These are phyloP conservation scores for Candida ipomoeae DNA, from an alignment of 805 yeast species.

Conservation along the genomic window DNA sequence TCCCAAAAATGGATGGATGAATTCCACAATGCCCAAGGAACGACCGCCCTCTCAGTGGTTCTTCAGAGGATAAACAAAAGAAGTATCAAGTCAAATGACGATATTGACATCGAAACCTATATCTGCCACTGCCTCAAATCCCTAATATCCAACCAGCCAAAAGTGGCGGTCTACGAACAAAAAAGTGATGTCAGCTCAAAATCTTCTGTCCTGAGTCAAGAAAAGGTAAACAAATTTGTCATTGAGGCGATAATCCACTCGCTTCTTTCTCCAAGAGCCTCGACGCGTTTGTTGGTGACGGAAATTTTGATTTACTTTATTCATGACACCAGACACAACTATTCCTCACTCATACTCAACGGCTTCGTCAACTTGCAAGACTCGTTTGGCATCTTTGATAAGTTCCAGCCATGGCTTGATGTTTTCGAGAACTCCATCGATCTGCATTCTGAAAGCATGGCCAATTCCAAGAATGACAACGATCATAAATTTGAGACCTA, in stretches of 20 bases:
- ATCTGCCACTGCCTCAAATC: slow-evolving; percentile 38
- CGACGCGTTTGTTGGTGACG: slow-evolving; percentile 39
- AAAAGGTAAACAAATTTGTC: slow-evolving; percentile 27
- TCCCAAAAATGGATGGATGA: slow-evolving; percentile 26
- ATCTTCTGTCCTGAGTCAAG: slow-evolving; percentile 2
- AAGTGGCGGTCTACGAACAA: slow-evolving; percentile 4
- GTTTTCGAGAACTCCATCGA: slow-evolving; percentile 34
- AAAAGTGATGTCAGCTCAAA: slow-evolving; percentile 6
- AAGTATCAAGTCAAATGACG: slow-evolving; percentile 43
- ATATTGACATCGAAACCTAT: slow-evolving; percentile 36
- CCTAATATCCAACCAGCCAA: slow-evolving; percentile 22
- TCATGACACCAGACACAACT: slow-evolving; percentile 18
- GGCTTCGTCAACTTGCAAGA: slow-evolving; percentile 34
- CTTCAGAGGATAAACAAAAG: slow-evolving; percentile 37
- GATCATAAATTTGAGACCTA: slow-evolving; percentile 29
- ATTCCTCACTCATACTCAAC: slow-evolving; percentile 26
- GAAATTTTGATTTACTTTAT: slow-evolving; percentile 38
- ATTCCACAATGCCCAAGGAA: slow-evolving; percentile 41
- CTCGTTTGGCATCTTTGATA: slow-evolving; percentile 29
- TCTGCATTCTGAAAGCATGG: slow-evolving; percentile 21
- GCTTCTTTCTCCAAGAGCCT: slow-evolving; percentile 36
- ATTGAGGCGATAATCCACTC: slow-evolving; percentile 36
- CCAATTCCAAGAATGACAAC: slow-evolving; percentile 9
- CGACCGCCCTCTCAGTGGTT: slow-evolving; percentile 38
- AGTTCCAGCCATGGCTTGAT: slow-evolving; percentile 41